A percentile compares a stretch with the other conserved stretches of the same genome.
Conservation (phyloP, 2,329 filamentous ascomycete species). For the Davidsoniella neocaledoniae region DNA sequence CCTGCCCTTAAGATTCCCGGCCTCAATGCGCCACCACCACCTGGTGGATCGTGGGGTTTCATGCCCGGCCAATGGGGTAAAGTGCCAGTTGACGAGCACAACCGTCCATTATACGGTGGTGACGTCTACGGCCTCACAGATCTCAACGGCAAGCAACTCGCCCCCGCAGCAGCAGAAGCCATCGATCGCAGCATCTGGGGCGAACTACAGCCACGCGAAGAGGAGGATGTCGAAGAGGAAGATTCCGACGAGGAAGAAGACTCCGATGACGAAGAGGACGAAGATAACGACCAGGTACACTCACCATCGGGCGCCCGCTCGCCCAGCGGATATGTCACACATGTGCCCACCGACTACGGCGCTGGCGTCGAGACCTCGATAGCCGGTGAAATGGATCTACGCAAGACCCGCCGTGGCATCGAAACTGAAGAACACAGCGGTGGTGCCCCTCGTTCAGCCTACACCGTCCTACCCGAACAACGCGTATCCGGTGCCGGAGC, state of each 20-base stretch:
- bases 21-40: constrained; percentile 79
- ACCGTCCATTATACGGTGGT: constrained; percentile 78
- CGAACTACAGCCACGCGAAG: constrained; percentile 65
- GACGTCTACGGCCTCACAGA: constrained; percentile 73
- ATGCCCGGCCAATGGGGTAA: constrained; percentile 93
- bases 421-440: constrained; percentile 69
- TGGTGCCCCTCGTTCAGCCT: constrained; percentile 55
- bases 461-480: constrained; percentile 69
- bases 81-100: constrained; percentile 84
- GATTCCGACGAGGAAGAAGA: constrained; percentile 59
- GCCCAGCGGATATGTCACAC: constrained; percentile 63
- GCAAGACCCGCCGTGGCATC: constrained; percentile 64
- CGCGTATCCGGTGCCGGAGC: constrained; percentile 7
- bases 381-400: constrained; percentile 74
- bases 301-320: constrained; percentile 67
- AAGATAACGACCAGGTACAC: constrained; percentile 41
- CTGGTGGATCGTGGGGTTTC: constrained; percentile 86
- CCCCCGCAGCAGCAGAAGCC: constrained; percentile 47
- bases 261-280: constrained; percentile 40
- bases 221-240: constrained; percentile 57
- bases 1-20: constrained; percentile 90
- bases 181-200: constrained; percentile 86
- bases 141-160: constrained; percentile 23
- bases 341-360: constrained; percentile 63
- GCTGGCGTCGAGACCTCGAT: constrained; percentile 54